phyloP scores from a whole-genome alignment of 257 asterid genomes.

The Forsythia suspensa region DNA sequence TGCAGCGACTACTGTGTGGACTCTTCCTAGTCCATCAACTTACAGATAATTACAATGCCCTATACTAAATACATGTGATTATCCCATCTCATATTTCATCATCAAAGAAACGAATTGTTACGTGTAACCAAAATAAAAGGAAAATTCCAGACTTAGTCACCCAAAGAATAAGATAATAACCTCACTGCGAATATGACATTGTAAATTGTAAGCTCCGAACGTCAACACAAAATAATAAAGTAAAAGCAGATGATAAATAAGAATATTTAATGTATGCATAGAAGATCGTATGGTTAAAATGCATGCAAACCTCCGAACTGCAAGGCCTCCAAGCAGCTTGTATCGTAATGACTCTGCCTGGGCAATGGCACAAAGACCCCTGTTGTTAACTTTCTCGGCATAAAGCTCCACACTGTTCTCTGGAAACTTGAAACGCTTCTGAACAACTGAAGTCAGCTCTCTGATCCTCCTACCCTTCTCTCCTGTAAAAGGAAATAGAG shows the following conservation, averaged over 20 bases:
- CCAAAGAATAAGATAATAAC: constrained; percentile 44
- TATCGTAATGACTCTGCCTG: constrained; percentile 74
- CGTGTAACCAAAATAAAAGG: constrained; percentile 20
- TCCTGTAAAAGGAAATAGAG: constrained; percentile 29
- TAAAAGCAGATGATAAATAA: neutral
- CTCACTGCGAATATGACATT: constrained; percentile 38
- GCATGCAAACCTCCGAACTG: constrained; percentile 55
- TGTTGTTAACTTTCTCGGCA: constrained; percentile 73
- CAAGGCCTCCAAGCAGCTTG: constrained; percentile 79
- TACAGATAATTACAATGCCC: no score
- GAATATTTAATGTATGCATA: neutral
- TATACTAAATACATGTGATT: neutral
- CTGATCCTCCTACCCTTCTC: constrained; percentile 80
- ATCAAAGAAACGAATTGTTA: constrained; percentile 6
- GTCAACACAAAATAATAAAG: neutral
- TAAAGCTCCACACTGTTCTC: constrained; percentile 71
- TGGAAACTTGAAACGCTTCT: constrained; percentile 67
- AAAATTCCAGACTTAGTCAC: constrained; percentile 30
- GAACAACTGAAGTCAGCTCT: constrained; percentile 68
- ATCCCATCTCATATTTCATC: constrained; percentile 28
- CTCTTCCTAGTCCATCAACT: no score
- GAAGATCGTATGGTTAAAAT: neutral
- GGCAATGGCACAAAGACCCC: constrained; percentile 74
- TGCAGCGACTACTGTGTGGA: no score
- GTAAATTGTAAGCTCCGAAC: neutral